phyloP scores from a whole-genome alignment of 306 rosid species.

The Cicer pinnatifidum region DNA sequence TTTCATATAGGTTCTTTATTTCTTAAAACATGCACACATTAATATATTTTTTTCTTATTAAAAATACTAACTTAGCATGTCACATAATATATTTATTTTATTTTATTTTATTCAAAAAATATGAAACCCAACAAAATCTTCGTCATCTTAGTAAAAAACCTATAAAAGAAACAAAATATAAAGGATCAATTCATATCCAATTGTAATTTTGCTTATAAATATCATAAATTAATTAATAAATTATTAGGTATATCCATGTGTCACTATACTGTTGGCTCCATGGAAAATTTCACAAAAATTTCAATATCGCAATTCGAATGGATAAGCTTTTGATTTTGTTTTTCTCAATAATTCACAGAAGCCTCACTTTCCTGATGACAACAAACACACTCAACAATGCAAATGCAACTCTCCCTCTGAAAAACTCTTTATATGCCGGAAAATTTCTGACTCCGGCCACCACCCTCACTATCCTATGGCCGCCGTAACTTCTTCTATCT shows the following conservation, averaged over 20 bases:
- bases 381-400: background rate
- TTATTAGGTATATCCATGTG: slow-evolving; percentile 40
- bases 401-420: slow-evolving; percentile 24
- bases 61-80: no score
- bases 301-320: slow-evolving; percentile 60
- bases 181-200: no score
- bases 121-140: no score
- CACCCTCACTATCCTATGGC: slow-evolving; percentile 60
- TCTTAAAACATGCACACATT: no score
- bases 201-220: no score
- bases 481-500: slow-evolving; percentile 66
- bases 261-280: slow-evolving; percentile 41
- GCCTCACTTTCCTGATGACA: slow-evolving; percentile 44
- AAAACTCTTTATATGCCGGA: slow-evolving; percentile 28
- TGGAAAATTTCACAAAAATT: slow-evolving; percentile 23
- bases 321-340: slow-evolving; percentile 61
- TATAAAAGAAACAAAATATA: no score
- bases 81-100: no score
- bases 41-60: no score
- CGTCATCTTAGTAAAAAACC: no score
- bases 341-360: slow-evolving; percentile 39
- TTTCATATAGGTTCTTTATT: no score
- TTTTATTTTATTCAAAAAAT: no score
- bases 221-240: no score
- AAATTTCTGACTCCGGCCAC: slow-evolving; percentile 35